Conservation (phyloP, 148 eudicot species). For the Euryodendron excelsum region DNA sequence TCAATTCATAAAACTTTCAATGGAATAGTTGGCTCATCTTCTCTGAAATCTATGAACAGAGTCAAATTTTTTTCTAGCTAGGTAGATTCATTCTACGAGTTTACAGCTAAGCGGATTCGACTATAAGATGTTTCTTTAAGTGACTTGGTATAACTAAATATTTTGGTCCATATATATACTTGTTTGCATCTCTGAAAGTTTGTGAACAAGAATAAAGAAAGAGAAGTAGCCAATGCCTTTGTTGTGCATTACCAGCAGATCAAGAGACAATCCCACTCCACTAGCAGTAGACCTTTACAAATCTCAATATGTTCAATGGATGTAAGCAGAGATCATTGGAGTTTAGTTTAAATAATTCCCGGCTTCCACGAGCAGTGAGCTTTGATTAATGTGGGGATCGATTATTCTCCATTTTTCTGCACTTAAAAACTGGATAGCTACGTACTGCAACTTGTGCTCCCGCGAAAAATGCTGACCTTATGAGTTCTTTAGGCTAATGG, state of each 20-base stretch:
- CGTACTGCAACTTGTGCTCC: neutral
- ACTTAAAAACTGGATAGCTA: too few species aligned
- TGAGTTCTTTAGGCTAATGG: neutral
- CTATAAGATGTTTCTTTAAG: too few species aligned
- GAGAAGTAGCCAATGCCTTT: neutral
- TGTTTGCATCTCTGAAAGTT: too few species aligned
- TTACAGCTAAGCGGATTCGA: too few species aligned
- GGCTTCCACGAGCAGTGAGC: neutral
- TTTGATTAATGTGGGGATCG: neutral
- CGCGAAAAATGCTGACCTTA: slow-evolving; percentile 11
- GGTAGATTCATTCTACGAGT: too few species aligned
- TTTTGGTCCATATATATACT: too few species aligned
- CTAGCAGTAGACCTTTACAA: slow-evolving; percentile 19
- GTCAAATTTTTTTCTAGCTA: too few species aligned
- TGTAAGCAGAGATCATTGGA: neutral
- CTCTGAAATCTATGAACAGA: too few species aligned
- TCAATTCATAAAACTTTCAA: too few species aligned
- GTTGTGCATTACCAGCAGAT: slow-evolving; percentile 16
- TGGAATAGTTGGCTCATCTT: too few species aligned
- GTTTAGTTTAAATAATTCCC: neutral
- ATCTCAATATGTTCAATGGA: slow-evolving; percentile 18
- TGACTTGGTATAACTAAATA: too few species aligned
- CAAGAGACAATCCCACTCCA: slow-evolving; percentile 21
- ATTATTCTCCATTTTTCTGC: neutral
- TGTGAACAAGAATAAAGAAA: neutral